Percentiles rank a stretch among this genome's conserved stretches.
Evolutionary conservation across 805 yeast genomes (phyloP).

Genomic region (Cyberlindnera misumaiensis): DNA sequence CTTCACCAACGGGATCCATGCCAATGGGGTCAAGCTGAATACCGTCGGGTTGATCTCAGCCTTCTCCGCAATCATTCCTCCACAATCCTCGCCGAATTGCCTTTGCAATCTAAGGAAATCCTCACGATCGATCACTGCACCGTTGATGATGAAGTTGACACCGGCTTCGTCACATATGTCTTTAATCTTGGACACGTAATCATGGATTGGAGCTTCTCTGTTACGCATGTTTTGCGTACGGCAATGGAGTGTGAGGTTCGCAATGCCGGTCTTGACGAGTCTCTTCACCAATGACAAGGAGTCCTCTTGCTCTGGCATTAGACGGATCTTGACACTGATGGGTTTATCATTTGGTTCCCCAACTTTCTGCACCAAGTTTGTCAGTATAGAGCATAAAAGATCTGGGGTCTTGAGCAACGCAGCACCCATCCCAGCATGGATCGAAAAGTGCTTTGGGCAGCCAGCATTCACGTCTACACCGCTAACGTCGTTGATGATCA

Average conservation of each 20-base stretch:
- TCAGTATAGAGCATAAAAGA: conserved; percentile 59
- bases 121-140: conserved; percentile 50
- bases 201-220: conserved; percentile 73
- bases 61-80: conserved; percentile 89
- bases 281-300: conserved; percentile 53
- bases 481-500: conserved; percentile 78
- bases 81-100: conserved; percentile 53
- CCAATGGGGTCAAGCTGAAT: conserved; percentile 38
- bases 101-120: conserved; percentile 50
- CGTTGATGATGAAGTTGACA: conserved; percentile 77
- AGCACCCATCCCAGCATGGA: conserved; percentile 98
- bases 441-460: conserved; percentile 92
- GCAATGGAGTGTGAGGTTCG: conserved; percentile 86
- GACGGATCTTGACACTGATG: conserved; percentile 84
- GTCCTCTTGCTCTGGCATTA: conserved; percentile 56
- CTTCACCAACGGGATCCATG: conserved; percentile 48
- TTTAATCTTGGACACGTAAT: conserved; percentile 55
- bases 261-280: conserved; percentile 70
- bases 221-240: conserved; percentile 86
- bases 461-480: conserved; percentile 95
- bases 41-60: conserved; percentile 87
- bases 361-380: conserved; percentile 64
- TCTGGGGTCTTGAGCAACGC: conserved; percentile 83
- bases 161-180: conserved; percentile 51
- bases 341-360: conserved; percentile 75